Conservation (phyloP, 2,329 filamentous ascomycete species). For the Fusarium hainanense region DNA sequence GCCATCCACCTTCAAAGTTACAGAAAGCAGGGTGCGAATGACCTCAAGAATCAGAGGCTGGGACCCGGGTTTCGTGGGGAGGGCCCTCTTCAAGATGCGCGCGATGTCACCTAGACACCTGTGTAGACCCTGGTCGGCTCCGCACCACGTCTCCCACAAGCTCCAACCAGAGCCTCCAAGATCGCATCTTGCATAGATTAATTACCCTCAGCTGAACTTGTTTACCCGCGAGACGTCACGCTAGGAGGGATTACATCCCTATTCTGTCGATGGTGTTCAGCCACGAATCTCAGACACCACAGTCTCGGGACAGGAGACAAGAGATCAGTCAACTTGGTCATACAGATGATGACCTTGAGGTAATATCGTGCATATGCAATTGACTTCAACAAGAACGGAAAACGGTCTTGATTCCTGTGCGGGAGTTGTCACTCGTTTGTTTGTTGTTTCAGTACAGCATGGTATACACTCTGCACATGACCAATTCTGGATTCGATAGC, state of each 20-base stretch:
- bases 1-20: constrained; percentile 22
- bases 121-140: constrained; percentile 41
- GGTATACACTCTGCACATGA: constrained; percentile 12
- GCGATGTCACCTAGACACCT: constrained; percentile 44
- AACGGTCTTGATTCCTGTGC: neutral
- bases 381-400: neutral
- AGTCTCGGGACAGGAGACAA: constrained; percentile 12
- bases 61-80: constrained; percentile 30
- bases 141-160: constrained; percentile 42
- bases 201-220: constrained; percentile 22
- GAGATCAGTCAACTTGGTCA: neutral
- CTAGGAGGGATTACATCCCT: constrained; percentile 21
- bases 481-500: constrained; percentile 9
- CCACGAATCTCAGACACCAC: constrained; percentile 23
- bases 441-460: constrained; percentile 8
- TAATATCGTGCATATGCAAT: constrained; percentile 19
- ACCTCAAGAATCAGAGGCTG: constrained; percentile 13
- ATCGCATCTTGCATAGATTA: constrained; percentile 38
- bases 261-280: constrained; percentile 12
- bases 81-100: constrained; percentile 30
- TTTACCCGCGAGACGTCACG: constrained; percentile 12
- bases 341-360: neutral
- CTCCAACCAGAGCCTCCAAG: constrained; percentile 37
- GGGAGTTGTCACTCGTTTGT: neutral
- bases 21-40: constrained; percentile 38